Percentiles rank a stretch among this genome's conserved stretches.
These are phyloP conservation scores for Ampelomyces quisqualis DNA, from an alignment of 2,329 filamentous ascomycete species.

Conservation along the genomic window DNA sequence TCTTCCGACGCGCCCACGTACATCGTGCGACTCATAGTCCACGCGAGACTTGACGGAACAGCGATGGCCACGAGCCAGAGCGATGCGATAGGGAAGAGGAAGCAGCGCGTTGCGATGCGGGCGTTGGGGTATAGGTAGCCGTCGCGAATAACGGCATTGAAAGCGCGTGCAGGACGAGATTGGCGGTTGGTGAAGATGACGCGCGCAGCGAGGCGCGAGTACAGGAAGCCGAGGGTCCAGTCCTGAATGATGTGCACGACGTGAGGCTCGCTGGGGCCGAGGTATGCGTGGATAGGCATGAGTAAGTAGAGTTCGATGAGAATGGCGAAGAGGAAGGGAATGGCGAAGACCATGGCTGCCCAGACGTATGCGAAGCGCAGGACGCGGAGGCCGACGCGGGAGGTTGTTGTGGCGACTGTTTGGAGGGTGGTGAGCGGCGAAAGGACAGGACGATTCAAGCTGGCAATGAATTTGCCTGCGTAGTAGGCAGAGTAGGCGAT, in stretches of 20 bases:
- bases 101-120: slow-evolving; percentile 75
- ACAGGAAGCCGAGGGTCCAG: slow-evolving; percentile 90
- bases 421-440: slow-evolving; percentile 36
- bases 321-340: slow-evolving; percentile 77
- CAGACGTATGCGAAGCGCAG: slow-evolving; percentile 72
- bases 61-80: slow-evolving; percentile 64
- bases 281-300: slow-evolving; percentile 80
- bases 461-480: slow-evolving; percentile 51
- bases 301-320: slow-evolving; percentile 86
- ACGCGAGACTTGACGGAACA: slow-evolving; percentile 63
- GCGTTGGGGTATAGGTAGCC: slow-evolving; percentile 79
- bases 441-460: slow-evolving; percentile 27
- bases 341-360: slow-evolving; percentile 69
- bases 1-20: slow-evolving; percentile 48
- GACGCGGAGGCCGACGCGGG: slow-evolving; percentile 37
- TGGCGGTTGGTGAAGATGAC: slow-evolving; percentile 67
- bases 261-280: slow-evolving; percentile 55
- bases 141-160: slow-evolving; percentile 67
- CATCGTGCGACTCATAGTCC: slow-evolving; percentile 49
- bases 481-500: slow-evolving; percentile 57
- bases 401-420: slow-evolving; percentile 28
- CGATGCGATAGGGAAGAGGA: slow-evolving; percentile 73
- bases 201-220: slow-evolving; percentile 75
- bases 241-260: slow-evolving; percentile 86
- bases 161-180: slow-evolving; percentile 70